phyloP scores from a whole-genome alignment of 768 basidiomycete genomes.

The Filobasidium floriforme region DNA sequence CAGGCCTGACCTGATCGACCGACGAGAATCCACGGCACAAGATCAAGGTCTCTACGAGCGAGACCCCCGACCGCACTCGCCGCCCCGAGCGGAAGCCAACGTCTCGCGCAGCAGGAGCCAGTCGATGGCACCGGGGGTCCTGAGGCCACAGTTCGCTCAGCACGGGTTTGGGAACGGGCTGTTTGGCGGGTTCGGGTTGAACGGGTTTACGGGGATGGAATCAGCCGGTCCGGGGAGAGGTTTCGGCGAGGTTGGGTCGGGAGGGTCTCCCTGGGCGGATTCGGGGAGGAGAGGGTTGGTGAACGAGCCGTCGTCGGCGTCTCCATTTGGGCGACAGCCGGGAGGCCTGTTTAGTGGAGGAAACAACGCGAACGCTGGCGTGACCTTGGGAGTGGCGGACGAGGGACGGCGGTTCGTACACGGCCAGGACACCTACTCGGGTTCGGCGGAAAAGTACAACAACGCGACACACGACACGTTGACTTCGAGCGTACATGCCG shows the following conservation, averaged over 20 bases:
- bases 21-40: neutral
- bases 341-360: too few relatives aligned
- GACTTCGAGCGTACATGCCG: constrained; percentile 1
- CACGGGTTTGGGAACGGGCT: constrained; percentile 25
- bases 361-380: too few relatives aligned
- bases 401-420: neutral
- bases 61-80: constrained; percentile 27
- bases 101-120: constrained; percentile 38
- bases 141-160: constrained; percentile 21
- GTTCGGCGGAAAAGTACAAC: constrained; percentile 1
- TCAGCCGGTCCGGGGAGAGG: neutral
- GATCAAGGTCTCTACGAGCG: neutral
- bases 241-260: neutral
- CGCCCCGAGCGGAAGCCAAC: constrained; percentile 33
- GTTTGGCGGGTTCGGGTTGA: constrained; percentile 31
- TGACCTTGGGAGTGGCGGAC: neutral
- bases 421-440: neutral
- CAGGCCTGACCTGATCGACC: constrained; percentile 7
- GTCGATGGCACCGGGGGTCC: constrained; percentile 32
- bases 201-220: neutral
- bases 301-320: constrained; percentile 4
- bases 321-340: too few relatives aligned
- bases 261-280: neutral
- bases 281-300: neutral
- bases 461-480: neutral